These are phyloP conservation scores for Cladosporium sp. DNA, from an alignment of 2,329 filamentous ascomycete species.

Conservation along the genomic window DNA sequence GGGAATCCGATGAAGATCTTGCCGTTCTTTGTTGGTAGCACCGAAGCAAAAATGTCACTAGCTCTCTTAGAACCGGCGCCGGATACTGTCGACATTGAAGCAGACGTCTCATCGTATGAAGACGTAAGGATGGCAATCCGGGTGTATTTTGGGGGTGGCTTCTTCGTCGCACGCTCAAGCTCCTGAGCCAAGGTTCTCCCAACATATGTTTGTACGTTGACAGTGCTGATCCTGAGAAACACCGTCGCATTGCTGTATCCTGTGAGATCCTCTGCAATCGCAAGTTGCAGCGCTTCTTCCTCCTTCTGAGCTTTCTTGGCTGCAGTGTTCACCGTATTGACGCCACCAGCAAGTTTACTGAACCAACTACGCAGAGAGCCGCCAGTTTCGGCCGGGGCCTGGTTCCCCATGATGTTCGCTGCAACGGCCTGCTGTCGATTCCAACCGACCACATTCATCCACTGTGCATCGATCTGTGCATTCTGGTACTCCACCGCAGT, in stretches of 20 bases:
- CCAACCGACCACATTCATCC: slow-evolving; percentile 86
- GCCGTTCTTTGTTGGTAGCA: slow-evolving; percentile 84
- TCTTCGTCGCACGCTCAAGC: slow-evolving; percentile 93
- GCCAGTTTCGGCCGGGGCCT: slow-evolving; percentile 36
- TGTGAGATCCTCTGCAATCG: slow-evolving; percentile 70
- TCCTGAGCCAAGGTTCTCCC: slow-evolving; percentile 73
- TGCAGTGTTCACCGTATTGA: slow-evolving; percentile 51
- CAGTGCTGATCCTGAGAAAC: slow-evolving; percentile 85
- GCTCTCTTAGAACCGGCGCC: slow-evolving; percentile 55
- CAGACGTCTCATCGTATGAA: slow-evolving; percentile 78
- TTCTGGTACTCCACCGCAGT: slow-evolving; percentile 77
- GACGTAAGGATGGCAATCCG: slow-evolving; percentile 86
- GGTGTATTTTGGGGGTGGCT: slow-evolving; percentile 86
- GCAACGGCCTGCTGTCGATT: slow-evolving; percentile 54
- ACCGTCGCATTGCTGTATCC: slow-evolving; percentile 73
- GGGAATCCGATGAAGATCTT: slow-evolving; percentile 97
- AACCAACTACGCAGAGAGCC: slow-evolving; percentile 70
- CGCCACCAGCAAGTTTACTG: slow-evolving; percentile 57
- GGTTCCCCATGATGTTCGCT: slow-evolving; percentile 47
- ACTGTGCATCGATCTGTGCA: slow-evolving; percentile 87
- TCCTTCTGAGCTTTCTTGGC: slow-evolving; percentile 61
- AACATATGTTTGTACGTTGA: slow-evolving; percentile 75
- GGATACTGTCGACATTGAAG: slow-evolving; percentile 58
- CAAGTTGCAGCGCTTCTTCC: slow-evolving; percentile 62
- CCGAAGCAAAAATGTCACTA: slow-evolving; percentile 82